phyloP scores from a whole-genome alignment of 1,284 basidiomycete species.

The Ganoderma leucocontextum region DNA sequence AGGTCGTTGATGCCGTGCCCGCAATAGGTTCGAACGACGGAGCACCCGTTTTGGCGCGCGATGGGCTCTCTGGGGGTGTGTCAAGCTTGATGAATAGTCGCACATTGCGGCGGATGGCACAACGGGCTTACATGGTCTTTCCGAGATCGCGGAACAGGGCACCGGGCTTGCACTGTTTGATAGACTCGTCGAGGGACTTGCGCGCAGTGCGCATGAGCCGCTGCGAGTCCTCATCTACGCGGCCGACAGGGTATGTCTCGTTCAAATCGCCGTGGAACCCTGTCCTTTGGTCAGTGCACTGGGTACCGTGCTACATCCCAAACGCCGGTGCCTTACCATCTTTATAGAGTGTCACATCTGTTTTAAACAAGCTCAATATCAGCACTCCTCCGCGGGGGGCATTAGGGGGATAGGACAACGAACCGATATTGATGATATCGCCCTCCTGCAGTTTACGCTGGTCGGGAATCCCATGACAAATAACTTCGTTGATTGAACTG shows the following conservation, averaged over 20 bases:
- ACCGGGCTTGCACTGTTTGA: slow-evolving; percentile 91
- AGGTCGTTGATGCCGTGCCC: slow-evolving; percentile 91
- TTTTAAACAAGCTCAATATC: background rate
- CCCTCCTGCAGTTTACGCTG: slow-evolving; percentile 86
- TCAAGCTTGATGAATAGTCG: too few relatives aligned
- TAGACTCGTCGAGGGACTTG: slow-evolving; percentile 85
- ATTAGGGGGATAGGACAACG: slow-evolving; percentile 22
- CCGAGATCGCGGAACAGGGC: slow-evolving; percentile 86
- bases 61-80: slow-evolving; percentile 72
- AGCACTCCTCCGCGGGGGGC: background rate
- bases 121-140: slow-evolving; percentile 68
- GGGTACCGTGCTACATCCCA: background rate
- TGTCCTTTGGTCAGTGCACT: slow-evolving; percentile 35
- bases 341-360: slow-evolving; percentile 74
- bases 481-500: slow-evolving; percentile 93
- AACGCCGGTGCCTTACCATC: slow-evolving; percentile 57
- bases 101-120: too few relatives aligned
- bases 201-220: slow-evolving; percentile 86
- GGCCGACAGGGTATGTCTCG: slow-evolving; percentile 89
- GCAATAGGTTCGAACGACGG: slow-evolving; percentile 88
- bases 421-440: slow-evolving; percentile 94
- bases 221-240: slow-evolving; percentile 83
- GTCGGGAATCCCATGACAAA: slow-evolving; percentile 98
- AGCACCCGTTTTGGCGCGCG: slow-evolving; percentile 81
- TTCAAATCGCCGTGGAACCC: slow-evolving; percentile 94